Percentiles rank a stretch among this genome's conserved stretches.
These are phyloP conservation scores for Psilocybe tampanensis DNA, from an alignment of 768 basidiomycete species.

Conservation along the genomic window DNA sequence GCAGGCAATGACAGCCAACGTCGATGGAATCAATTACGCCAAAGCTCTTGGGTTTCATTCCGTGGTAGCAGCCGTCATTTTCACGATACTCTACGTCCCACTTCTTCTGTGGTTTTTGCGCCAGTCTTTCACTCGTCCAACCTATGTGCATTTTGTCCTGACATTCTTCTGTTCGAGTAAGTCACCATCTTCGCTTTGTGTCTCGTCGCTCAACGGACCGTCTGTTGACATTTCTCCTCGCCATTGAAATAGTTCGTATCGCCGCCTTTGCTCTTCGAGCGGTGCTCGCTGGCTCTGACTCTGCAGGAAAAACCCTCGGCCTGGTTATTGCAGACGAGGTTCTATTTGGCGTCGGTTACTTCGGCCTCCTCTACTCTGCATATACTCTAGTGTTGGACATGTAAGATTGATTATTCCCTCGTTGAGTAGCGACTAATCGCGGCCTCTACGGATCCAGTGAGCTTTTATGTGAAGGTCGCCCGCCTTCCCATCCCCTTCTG, in stretches of 20 bases:
- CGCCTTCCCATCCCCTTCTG: constrained; percentile 18
- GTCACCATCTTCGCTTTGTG: not conserved
- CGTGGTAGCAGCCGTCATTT: not conserved
- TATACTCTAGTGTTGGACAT: constrained; percentile 45
- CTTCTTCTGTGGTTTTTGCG: not conserved
- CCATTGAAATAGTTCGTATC: constrained; percentile 39
- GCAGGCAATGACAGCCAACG: not conserved
- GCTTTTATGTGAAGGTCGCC: constrained; percentile 13
- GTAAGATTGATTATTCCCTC: constrained; percentile 23
- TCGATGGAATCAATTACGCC: not conserved
- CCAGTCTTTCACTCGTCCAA: not conserved
- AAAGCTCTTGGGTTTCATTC: not conserved
- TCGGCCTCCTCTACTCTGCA: constrained; percentile 42
- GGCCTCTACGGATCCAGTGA: too few species aligned
- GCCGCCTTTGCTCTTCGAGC: constrained; percentile 43
- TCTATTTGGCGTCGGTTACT: constrained; percentile 44
- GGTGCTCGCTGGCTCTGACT: constrained; percentile 30
- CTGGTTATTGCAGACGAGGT: constrained; percentile 41
- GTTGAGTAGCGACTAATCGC: too few species aligned
- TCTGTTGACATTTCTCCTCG: too few species aligned
- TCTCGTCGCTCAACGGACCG: too few species aligned
- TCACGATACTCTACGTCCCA: not conserved
- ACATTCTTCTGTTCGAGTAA: not conserved
- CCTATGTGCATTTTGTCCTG: not conserved
- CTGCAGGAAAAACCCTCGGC: constrained; percentile 32